phyloP scores from a whole-genome alignment of 768 basidiomycete genomes.

The Russula brevipes region DNA sequence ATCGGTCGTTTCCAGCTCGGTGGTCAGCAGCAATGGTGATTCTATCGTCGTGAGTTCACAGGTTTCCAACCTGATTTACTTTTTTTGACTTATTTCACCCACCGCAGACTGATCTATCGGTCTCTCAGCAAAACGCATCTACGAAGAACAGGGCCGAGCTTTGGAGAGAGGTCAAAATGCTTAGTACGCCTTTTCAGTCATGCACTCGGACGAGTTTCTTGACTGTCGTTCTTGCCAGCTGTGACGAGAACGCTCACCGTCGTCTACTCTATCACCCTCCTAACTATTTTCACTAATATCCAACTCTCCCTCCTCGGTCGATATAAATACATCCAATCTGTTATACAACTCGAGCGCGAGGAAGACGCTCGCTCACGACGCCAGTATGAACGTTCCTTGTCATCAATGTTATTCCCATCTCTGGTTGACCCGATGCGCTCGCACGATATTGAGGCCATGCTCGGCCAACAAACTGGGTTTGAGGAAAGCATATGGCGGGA shows the following conservation, averaged over 20 bases:
- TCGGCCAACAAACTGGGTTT: slow-evolving; percentile 29
- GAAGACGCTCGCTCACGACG: slow-evolving; percentile 47
- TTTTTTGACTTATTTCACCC: not conserved
- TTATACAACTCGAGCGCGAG: slow-evolving; percentile 55
- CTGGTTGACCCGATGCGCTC: slow-evolving; percentile 24
- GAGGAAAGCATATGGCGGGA: slow-evolving; percentile 28
- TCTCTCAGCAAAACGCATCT: slow-evolving; percentile 22
- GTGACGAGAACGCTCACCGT: slow-evolving; percentile 84
- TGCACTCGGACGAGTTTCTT: not conserved
- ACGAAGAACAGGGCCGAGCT: slow-evolving; percentile 69
- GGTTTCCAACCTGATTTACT: not conserved
- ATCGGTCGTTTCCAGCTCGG: slow-evolving; percentile 26
- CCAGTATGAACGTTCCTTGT: slow-evolving; percentile 38
- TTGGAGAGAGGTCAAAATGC: slow-evolving; percentile 90
- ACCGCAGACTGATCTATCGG: slow-evolving; percentile 17
- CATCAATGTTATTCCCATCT: slow-evolving; percentile 34
- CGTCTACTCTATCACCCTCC: slow-evolving; percentile 78
- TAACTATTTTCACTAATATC: slow-evolving; percentile 79
- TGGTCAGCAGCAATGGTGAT: slow-evolving; percentile 22
- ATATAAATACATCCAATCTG: slow-evolving; percentile 67
- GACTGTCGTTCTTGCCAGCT: slow-evolving; percentile 42
- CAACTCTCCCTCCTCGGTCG: slow-evolving; percentile 85
- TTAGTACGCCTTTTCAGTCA: slow-evolving; percentile 47
- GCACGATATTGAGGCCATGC: slow-evolving; percentile 29
- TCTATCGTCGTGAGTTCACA: slow-evolving; percentile 13